A percentile compares a stretch with the other conserved stretches of the same genome.
Evolutionary conservation across 345 rosid species (phyloP).

Genomic region (Gossypium mustelinum): DNA sequence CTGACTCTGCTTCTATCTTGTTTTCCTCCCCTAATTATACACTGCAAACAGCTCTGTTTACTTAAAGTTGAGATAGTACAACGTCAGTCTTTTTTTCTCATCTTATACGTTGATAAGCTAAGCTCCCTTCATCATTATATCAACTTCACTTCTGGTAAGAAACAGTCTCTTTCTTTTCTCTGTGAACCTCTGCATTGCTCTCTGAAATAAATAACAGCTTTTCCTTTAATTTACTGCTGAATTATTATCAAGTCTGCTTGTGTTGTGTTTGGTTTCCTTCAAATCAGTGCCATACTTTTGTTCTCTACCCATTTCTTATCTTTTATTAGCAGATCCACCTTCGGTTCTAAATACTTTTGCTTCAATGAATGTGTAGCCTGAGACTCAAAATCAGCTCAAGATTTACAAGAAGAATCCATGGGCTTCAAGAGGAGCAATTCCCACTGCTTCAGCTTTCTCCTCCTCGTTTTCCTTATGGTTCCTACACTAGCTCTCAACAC

Average conservation of each 20-base stretch:
- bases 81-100: neutral
- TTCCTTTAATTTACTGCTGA: neutral
- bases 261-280: neutral
- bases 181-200: neutral
- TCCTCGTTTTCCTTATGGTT: neutral
- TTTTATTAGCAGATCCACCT: too few species aligned
- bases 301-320: neutral
- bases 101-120: neutral
- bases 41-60: neutral
- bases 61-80: neutral
- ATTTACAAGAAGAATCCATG: conserved; percentile 24
- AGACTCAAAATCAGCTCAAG: conserved; percentile 13
- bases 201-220: neutral
- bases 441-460: conserved; percentile 21
- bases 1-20: neutral
- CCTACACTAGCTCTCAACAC: conserved; percentile 49
- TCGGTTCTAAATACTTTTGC: neutral
- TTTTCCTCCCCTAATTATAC: neutral
- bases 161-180: neutral
- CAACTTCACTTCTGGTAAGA: conserved; percentile 9
- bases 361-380: conserved; percentile 26
- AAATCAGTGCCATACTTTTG: neutral
- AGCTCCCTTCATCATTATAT: conserved; percentile 7
- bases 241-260: neutral
- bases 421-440: conserved; percentile 20